Conservation (phyloP, 2,329 filamentous ascomycete species). For the Sclerotinia subarctica region DNA sequence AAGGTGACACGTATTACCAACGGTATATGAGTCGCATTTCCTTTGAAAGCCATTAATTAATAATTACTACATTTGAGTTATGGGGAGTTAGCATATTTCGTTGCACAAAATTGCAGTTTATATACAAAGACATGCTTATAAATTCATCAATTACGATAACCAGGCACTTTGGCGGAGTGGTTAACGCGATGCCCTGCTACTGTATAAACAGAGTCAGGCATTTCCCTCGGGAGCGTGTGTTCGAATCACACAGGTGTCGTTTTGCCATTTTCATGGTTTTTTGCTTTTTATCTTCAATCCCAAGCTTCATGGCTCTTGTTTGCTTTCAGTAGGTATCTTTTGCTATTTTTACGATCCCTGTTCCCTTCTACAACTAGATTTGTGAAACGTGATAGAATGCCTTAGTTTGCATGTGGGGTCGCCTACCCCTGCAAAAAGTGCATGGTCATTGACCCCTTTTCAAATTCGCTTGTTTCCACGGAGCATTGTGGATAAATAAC, state of each 20-base stretch:
- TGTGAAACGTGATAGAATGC: background rate
- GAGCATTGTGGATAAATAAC: background rate
- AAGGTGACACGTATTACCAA: too few relatives aligned
- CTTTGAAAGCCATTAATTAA: background rate
- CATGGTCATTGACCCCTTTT: background rate
- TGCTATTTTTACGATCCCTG: background rate
- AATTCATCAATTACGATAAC: background rate
- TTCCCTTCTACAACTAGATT: too few relatives aligned
- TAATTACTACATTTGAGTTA: background rate
- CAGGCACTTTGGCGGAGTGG: slow-evolving; percentile 18
- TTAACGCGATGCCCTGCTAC: slow-evolving; percentile 19
- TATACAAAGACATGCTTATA: too few relatives aligned
- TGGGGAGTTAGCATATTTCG: accelerated
- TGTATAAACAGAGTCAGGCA: slow-evolving; percentile 4
- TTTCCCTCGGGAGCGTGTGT: slow-evolving; percentile 18
- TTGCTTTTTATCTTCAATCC: too few relatives aligned
- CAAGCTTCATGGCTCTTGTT: accelerated
- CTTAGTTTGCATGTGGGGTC: background rate
- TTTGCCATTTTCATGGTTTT: background rate
- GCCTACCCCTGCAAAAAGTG: background rate
- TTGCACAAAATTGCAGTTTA: accelerated
- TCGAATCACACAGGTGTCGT: slow-evolving; percentile 18
- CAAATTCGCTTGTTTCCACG: slow-evolving; percentile 1
- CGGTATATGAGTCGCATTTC: background rate
- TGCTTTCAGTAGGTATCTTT: too few relatives aligned